These are phyloP conservation scores for Davidsoniella neocaledoniae DNA, from an alignment of 2,329 filamentous ascomycete genomes.

Conservation along the genomic window DNA sequence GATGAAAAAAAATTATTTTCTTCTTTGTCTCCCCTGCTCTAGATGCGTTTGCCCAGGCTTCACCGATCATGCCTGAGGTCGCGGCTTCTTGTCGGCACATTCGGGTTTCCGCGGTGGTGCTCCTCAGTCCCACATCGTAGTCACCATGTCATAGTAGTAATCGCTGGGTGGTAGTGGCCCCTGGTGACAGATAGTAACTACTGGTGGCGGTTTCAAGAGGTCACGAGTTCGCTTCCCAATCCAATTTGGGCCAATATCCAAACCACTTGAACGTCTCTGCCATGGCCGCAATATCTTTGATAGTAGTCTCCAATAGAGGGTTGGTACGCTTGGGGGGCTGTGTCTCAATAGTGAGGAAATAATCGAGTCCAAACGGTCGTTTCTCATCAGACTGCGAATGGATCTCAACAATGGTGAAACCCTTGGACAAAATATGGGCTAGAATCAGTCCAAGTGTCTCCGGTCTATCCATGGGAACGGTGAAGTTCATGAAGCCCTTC, in stretches of 20 bases:
- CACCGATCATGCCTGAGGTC: too few species aligned
- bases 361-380: slow-evolving; percentile 10
- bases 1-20: too few species aligned
- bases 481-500: slow-evolving; percentile 10
- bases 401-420: slow-evolving; percentile 5
- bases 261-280: slow-evolving; percentile 51
- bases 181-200: too few species aligned
- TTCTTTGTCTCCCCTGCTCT: too few species aligned
- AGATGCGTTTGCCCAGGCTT: too few species aligned
- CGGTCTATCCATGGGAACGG: slow-evolving; percentile 2
- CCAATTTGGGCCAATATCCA: slow-evolving; percentile 40
- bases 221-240: slow-evolving; percentile 8
- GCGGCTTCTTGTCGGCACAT: too few species aligned
- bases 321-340: slow-evolving; percentile 14
- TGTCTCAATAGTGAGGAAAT: slow-evolving; percentile 10
- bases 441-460: slow-evolving; percentile 6
- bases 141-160: too few species aligned
- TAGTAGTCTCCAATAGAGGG: slow-evolving; percentile 34
- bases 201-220: neutral
- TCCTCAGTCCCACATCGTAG: too few species aligned
- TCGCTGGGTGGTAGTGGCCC: neutral
- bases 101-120: too few species aligned
- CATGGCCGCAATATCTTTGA: slow-evolving; percentile 39
- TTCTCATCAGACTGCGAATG: slow-evolving; percentile 9
- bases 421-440: neutral